A percentile compares a stretch with the other conserved stretches of the same genome.
Conservation (phyloP, 805 yeast genomes). For the Barnettozyma salicaria region DNA sequence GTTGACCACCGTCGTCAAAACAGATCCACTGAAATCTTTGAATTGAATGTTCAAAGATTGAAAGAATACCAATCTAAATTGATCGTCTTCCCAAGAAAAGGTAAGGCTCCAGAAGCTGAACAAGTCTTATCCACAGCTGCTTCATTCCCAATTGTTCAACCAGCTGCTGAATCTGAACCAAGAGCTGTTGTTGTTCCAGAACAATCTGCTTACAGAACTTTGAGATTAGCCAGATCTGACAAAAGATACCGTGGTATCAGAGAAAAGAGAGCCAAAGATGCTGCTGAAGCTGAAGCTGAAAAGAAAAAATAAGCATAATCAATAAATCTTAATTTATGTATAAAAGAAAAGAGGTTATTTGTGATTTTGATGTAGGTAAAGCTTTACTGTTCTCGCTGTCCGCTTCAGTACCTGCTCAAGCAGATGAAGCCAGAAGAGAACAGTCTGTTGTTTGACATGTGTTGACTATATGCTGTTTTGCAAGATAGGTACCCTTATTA, state of each 20-base stretch:
- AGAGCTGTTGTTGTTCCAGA: constrained; percentile 75
- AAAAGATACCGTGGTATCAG: constrained; percentile 93
- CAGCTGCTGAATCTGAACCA: constrained; percentile 64
- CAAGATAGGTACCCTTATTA: not conserved
- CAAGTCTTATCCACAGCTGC: constrained; percentile 72
- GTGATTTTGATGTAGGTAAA: constrained; percentile 2
- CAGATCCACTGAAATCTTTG: constrained; percentile 94
- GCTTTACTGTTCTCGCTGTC: not conserved
- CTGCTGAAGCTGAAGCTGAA: constrained; percentile 99
- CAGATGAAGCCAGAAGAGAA: not conserved
- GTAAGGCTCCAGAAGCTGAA: constrained; percentile 71
- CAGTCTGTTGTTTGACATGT: not conserved
- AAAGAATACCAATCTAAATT: constrained; percentile 93
- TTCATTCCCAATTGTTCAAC: constrained; percentile 88
- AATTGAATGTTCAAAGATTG: constrained; percentile 92
- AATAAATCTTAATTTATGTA: constrained; percentile 20
- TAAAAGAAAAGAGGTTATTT: constrained; percentile 17
- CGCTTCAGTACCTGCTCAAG: too few relatives aligned
- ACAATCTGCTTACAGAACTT: constrained; percentile 84
- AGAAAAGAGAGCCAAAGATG: constrained; percentile 95
- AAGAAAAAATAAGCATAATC: constrained; percentile 72
- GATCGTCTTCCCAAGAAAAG: constrained; percentile 92
- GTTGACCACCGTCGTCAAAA: constrained; percentile 99
- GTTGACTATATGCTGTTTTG: not conserved
- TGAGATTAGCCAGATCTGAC: constrained; percentile 91